Evolutionary conservation across 2,329 filamentous ascomycete genomes (phyloP).

Genomic region (Botrytis fragariae): DNA sequence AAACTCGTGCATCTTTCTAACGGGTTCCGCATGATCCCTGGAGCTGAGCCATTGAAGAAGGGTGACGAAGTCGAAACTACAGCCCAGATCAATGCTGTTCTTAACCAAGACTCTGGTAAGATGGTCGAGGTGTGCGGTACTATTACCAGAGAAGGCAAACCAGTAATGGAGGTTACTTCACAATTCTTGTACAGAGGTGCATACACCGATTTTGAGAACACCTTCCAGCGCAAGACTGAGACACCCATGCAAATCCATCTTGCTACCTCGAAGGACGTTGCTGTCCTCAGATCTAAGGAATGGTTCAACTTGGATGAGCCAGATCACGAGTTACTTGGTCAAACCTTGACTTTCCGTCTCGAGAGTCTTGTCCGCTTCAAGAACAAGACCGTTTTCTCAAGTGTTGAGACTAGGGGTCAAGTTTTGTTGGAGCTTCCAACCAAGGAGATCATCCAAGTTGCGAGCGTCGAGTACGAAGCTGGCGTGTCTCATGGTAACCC

Average conservation of each 20-base stretch:
- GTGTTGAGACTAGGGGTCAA: constrained; percentile 86
- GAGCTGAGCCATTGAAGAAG: constrained; percentile 91
- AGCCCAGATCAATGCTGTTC: constrained; percentile 93
- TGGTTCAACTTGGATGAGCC: constrained; percentile 90
- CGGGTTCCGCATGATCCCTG: constrained; percentile 96
- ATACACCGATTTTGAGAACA: constrained; percentile 95
- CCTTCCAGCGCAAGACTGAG: constrained; percentile 96
- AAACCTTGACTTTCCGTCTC: constrained; percentile 94
- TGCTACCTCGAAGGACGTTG: constrained; percentile 83
- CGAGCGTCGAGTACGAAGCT: constrained; percentile 93
- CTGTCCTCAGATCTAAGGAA: constrained; percentile 91
- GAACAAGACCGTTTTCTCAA: constrained; percentile 89
- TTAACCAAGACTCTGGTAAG: constrained; percentile 98
- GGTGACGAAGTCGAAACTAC: constrained; percentile 90
- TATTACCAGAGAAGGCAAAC: constrained; percentile 75
- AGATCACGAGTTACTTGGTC: constrained; percentile 82
- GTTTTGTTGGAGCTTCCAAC: constrained; percentile 92
- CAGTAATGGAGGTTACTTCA: constrained; percentile 97
- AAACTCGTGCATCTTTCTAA: constrained; percentile 97
- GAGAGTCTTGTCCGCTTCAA: constrained; percentile 91
- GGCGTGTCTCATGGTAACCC: constrained; percentile 92
- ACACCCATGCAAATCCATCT: constrained; percentile 93
- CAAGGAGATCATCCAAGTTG: constrained; percentile 96
- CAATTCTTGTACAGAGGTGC: constrained; percentile 95
- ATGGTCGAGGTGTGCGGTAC: constrained; percentile 99